A percentile compares a stretch with the other conserved stretches of the same genome.
Conservation (phyloP, 73 alveolate genomes). For the Paramecium sonneborni region DNA sequence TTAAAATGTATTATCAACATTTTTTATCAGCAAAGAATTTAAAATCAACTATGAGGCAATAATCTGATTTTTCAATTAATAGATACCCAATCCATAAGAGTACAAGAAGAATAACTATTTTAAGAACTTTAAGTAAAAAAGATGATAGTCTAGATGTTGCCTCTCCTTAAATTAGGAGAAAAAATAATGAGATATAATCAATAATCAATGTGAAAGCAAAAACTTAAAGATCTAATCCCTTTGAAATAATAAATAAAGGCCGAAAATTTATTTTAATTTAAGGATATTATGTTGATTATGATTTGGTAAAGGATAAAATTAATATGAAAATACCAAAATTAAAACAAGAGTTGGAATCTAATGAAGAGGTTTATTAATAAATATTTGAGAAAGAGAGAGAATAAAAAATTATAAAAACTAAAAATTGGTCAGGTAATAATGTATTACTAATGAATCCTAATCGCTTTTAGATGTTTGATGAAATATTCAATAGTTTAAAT, state of each 20-base stretch:
- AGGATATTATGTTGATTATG: not conserved
- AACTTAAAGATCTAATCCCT: not conserved
- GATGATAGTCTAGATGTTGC: not conserved
- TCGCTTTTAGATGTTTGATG: not conserved
- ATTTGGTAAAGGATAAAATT: not conserved
- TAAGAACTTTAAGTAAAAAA: not conserved
- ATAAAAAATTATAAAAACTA: not conserved
- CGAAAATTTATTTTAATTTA: not conserved
- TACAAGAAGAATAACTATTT: not conserved
- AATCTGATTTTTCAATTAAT: not conserved
- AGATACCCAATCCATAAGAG: not conserved
- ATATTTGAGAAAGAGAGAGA: not conserved
- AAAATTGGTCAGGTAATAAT: constrained; percentile 12
- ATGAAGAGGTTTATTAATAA: not conserved
- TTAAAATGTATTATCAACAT: not conserved
- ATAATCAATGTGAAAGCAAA: not conserved
- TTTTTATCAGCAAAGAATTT: not conserved
- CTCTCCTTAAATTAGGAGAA: not conserved
- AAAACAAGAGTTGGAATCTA: not conserved
- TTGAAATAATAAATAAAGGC: not conserved
- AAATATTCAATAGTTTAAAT: not conserved
- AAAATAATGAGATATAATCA: not conserved
- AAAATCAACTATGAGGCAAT: not conserved
- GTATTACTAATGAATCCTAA: not conserved
- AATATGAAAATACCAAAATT: not conserved